These are phyloP conservation scores for Sisymbrium irio DNA, from an alignment of 345 rosid species.

Conservation along the genomic window DNA sequence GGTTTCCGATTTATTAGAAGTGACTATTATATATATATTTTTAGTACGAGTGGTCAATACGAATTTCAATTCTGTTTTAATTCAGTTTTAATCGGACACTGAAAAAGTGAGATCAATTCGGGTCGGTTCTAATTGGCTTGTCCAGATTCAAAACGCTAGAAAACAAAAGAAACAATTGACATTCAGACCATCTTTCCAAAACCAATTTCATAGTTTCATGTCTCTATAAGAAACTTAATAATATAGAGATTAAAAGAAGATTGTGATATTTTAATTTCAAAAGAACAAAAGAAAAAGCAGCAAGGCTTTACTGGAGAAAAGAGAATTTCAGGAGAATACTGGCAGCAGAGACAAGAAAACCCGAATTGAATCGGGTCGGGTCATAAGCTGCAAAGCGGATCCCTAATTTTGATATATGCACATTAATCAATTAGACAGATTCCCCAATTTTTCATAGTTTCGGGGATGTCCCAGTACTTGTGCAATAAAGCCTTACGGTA, in stretches of 20 bases:
- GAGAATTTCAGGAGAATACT: constrained; percentile 38
- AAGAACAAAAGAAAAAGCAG: not conserved
- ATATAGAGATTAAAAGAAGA: not conserved
- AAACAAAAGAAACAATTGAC: too few species aligned
- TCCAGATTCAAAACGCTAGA: not conserved
- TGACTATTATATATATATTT: too few species aligned
- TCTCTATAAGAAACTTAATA: not conserved
- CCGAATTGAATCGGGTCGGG: constrained; percentile 10
- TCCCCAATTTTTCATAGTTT: constrained; percentile 7
- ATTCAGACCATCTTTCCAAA: not conserved
- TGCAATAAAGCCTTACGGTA: not conserved
- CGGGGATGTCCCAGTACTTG: constrained; percentile 40
- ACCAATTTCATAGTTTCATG: not conserved
- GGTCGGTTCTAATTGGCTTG: not conserved
- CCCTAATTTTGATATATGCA: constrained; percentile 36
- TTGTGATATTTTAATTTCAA: not conserved
- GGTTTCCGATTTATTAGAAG: not conserved
- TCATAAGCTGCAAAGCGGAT: constrained; percentile 40
- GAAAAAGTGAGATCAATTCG: too few species aligned
- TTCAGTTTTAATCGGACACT: too few species aligned
- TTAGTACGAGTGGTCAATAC: not conserved
- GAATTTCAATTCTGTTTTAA: too few species aligned
- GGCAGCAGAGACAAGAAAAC: constrained; percentile 31
- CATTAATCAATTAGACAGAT: constrained; percentile 32
- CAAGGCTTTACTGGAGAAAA: not conserved